A percentile compares a stretch with the other conserved stretches of the same genome.
These are phyloP conservation scores for Corniculantispora saksenae DNA, from an alignment of 2,329 filamentous ascomycete species.

Conservation along the genomic window DNA sequence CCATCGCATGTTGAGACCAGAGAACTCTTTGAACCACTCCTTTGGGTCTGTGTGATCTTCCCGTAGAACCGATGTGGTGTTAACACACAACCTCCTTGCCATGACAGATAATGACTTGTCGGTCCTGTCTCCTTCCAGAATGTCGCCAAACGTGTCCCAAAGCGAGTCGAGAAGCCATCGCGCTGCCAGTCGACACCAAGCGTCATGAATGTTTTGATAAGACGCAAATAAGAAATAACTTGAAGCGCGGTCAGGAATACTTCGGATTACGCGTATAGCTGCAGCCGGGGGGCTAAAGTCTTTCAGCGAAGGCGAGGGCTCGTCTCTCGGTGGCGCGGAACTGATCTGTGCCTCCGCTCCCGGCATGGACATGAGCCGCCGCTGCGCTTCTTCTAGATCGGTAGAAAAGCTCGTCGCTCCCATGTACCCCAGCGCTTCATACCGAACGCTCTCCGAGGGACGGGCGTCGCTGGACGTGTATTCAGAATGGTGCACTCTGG, in stretches of 20 bases:
- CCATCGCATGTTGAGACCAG: slow-evolving; percentile 38
- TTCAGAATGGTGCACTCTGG: background rate
- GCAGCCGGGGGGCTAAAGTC: slow-evolving; percentile 7
- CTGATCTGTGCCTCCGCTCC: background rate
- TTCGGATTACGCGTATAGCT: slow-evolving; percentile 15
- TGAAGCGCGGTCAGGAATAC: slow-evolving; percentile 17
- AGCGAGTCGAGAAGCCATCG: slow-evolving; percentile 20
- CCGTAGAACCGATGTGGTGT: slow-evolving; percentile 33
- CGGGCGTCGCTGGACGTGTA: background rate
- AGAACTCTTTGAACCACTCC: slow-evolving; percentile 37
- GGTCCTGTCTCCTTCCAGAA: slow-evolving; percentile 23
- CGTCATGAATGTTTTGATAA: slow-evolving; percentile 24
- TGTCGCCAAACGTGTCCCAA: slow-evolving; percentile 24
- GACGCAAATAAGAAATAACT: slow-evolving; percentile 21
- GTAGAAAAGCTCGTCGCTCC: slow-evolving; percentile 38
- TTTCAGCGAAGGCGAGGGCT: background rate
- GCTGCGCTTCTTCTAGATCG: slow-evolving; percentile 17
- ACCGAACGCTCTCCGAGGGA: slow-evolving; percentile 7
- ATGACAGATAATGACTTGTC: slow-evolving; percentile 30
- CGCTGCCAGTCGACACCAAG: slow-evolving; percentile 23
- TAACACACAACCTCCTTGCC: slow-evolving; percentile 34
- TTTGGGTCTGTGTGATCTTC: slow-evolving; percentile 35
- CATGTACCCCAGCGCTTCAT: slow-evolving; percentile 34
- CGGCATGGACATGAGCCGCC: slow-evolving; percentile 19
- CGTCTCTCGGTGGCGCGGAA: background rate